Evolutionary conservation across 2,329 filamentous ascomycete genomes (phyloP).

Genomic region (Ophiostoma ulmi): DNA sequence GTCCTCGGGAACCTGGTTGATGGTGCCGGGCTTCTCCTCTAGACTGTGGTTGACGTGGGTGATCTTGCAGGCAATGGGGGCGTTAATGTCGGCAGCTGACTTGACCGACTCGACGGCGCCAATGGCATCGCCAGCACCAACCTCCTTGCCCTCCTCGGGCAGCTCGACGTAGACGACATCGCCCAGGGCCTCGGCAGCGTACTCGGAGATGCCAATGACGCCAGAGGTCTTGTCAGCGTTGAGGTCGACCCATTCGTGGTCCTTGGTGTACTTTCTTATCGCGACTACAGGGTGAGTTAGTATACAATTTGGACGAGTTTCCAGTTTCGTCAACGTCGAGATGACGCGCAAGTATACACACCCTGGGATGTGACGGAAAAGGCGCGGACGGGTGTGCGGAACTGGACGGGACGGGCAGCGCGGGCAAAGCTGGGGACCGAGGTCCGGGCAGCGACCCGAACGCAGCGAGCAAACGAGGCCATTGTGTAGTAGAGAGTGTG

Average conservation of each 20-base stretch:
- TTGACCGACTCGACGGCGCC: constrained; percentile 98
- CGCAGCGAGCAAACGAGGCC: constrained; percentile 55
- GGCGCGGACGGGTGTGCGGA: constrained; percentile 41
- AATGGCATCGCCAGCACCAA: constrained; percentile 73
- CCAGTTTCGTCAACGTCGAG: no score
- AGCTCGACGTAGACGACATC: constrained; percentile 98
- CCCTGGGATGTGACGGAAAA: constrained; percentile 46
- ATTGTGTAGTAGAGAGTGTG: constrained; percentile 37
- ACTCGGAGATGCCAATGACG: constrained; percentile 78
- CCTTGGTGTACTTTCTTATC: constrained; percentile 84
- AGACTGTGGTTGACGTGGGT: constrained; percentile 67
- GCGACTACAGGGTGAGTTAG: constrained; percentile 38
- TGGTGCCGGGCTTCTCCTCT: constrained; percentile 76
- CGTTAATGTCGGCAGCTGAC: constrained; percentile 94
- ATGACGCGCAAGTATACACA: constrained; percentile 23
- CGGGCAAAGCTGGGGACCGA: constrained; percentile 37
- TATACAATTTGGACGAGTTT: background rate
- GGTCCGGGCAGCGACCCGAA: constrained; percentile 46
- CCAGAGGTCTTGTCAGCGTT: constrained; percentile 76
- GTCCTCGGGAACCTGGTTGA: constrained; percentile 87
- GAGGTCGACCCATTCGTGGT: constrained; percentile 97
- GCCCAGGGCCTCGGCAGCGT: constrained; percentile 86
- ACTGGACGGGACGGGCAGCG: constrained; percentile 29
- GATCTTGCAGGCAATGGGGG: constrained; percentile 74
- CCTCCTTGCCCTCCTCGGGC: constrained; percentile 62